These are phyloP conservation scores for Cucurbita maxima DNA, from an alignment of 306 rosid species.

Conservation along the genomic window DNA sequence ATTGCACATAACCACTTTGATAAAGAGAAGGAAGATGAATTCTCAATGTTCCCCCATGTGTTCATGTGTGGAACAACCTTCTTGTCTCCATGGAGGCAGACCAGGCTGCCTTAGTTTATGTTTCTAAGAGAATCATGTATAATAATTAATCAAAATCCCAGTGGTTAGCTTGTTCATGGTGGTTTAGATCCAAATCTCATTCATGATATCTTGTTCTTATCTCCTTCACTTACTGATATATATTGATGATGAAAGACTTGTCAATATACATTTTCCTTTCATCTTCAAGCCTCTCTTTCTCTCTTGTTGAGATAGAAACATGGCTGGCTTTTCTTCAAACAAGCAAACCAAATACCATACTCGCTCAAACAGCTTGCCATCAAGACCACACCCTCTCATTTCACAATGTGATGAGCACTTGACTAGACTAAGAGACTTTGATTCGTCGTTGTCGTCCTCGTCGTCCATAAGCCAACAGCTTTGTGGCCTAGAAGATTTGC, in stretches of 20 bases:
- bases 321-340: constrained; percentile 24
- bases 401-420: constrained; percentile 27
- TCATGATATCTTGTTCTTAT: constrained; percentile 5
- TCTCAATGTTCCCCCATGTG: constrained; percentile 6
- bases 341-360: constrained; percentile 21
- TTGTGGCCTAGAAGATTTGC: constrained; percentile 22
- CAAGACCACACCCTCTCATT: constrained; percentile 34
- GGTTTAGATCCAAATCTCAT: constrained; percentile 20
- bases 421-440: constrained; percentile 13
- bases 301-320: neutral
- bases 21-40: neutral
- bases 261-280: constrained; percentile 1
- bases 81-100: constrained; percentile 5
- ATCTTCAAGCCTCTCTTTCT: constrained; percentile 6
- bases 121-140: neutral
- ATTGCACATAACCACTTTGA: neutral
- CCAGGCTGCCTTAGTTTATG: neutral
- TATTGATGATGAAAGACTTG: neutral
- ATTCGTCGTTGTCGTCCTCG: constrained; percentile 1
- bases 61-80: neutral
- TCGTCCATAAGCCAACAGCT: constrained; percentile 20
- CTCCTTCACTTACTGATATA: constrained; percentile 6
- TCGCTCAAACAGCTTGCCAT: constrained; percentile 30
- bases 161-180: constrained; percentile 5
- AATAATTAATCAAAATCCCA: neutral